These are phyloP conservation scores for Guyanaporus albipodus DNA, from an alignment of 768 basidiomycete genomes.

Conservation along the genomic window DNA sequence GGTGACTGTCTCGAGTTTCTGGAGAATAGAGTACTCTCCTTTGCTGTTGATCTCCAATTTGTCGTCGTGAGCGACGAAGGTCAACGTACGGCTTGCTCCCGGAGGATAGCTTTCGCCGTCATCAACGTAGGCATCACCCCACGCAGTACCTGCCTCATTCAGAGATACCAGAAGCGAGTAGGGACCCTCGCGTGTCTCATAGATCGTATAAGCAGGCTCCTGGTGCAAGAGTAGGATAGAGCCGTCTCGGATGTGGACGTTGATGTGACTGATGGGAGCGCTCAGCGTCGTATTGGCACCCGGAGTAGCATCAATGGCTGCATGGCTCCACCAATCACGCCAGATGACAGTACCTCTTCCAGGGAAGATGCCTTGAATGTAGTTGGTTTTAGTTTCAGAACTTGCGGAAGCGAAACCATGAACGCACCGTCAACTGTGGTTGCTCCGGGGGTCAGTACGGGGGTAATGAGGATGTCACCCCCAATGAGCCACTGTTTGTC, in stretches of 20 bases:
- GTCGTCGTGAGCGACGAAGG: constrained; percentile 36
- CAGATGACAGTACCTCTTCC: constrained; percentile 55
- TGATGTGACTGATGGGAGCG: constrained; percentile 74
- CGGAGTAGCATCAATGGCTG: constrained; percentile 40
- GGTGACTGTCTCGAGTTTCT: constrained; percentile 49
- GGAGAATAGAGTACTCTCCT: constrained; percentile 34
- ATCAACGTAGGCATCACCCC: constrained; percentile 62
- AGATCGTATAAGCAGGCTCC: constrained; percentile 61
- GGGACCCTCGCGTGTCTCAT: constrained; percentile 59
- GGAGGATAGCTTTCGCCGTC: constrained; percentile 63
- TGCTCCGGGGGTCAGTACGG: constrained; percentile 66
- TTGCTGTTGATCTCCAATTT: constrained; percentile 36
- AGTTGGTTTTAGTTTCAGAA: not conserved
- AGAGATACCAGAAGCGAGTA: constrained; percentile 62
- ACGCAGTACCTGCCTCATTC: constrained; percentile 43
- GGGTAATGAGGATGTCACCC: constrained; percentile 66
- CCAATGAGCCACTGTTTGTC: constrained; percentile 75
- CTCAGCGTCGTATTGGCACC: constrained; percentile 46
- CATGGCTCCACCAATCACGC: constrained; percentile 75
- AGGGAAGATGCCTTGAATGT: constrained; percentile 54
- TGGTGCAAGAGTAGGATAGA: constrained; percentile 62
- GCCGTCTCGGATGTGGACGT: constrained; percentile 70
- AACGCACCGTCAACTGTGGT: constrained; percentile 59
- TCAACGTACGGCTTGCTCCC: constrained; percentile 47
- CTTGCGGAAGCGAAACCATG: not conserved